Conservation (phyloP, 177 flowering plant species). For the Tripterygium wilfordii region DNA sequence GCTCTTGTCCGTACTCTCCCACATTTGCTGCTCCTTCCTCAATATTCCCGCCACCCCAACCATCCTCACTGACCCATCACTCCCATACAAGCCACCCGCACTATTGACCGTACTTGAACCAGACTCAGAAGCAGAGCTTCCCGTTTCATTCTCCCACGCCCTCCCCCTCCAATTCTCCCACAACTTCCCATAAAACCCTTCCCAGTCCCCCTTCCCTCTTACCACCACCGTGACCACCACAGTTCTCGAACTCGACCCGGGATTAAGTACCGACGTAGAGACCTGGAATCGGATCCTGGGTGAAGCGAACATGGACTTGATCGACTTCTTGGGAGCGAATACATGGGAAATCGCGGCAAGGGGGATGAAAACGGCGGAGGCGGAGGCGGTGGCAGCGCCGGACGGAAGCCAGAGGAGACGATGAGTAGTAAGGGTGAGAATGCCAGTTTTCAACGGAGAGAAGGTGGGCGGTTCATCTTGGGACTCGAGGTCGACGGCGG, state of each 20-base stretch:
- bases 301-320: conserved; percentile 71
- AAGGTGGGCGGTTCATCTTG: conserved; percentile 38
- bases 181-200: conserved; percentile 49
- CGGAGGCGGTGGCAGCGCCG: conserved; percentile 6
- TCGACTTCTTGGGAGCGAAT: conserved; percentile 58
- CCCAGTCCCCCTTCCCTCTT: conserved; percentile 68
- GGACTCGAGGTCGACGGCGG: conserved; percentile 61
- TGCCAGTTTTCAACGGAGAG: conserved; percentile 51
- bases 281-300: conserved; percentile 75
- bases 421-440: conserved; percentile 70
- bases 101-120: conserved; percentile 16
- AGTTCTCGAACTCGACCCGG: conserved; percentile 23
- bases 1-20: conserved; percentile 96
- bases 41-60: conserved; percentile 87
- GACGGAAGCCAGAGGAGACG: conserved; percentile 64
- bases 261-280: conserved; percentile 19
- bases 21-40: conserved; percentile 96
- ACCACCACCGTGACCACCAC: conserved; percentile 47
- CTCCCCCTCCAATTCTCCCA: conserved; percentile 78
- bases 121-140: conserved; percentile 3
- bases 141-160: conserved; percentile 50
- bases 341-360: conserved; percentile 57
- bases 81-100: conserved; percentile 14
- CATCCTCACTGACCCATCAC: conserved; percentile 34
- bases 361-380: conserved; percentile 32